phyloP scores from a whole-genome alignment of 192 early-diverging fungal genomes.

The Podila minutissima region DNA sequence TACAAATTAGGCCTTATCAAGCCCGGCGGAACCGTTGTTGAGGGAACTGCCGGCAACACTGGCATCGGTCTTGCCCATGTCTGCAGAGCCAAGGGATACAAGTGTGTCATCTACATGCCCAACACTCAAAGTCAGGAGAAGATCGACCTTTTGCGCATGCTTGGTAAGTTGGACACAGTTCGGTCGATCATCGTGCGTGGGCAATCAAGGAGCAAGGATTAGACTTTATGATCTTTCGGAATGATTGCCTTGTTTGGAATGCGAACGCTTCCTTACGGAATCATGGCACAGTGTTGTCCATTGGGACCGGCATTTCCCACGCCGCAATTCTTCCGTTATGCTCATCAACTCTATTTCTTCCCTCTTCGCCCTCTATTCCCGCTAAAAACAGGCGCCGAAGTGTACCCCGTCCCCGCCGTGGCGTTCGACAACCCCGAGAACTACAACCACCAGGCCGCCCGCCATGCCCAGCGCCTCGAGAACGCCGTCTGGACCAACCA shows the following conservation, averaged over 20 bases:
- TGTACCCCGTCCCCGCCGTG: conserved; percentile 92
- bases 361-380: neutral
- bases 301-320: no score
- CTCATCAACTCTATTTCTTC: neutral
- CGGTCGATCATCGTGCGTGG: neutral
- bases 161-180: conserved; percentile 57
- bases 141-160: conserved; percentile 91
- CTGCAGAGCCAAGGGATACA: conserved; percentile 93
- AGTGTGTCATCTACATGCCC: conserved; percentile 98
- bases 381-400: conserved; percentile 74
- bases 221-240: neutral
- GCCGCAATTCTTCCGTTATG: neutral
- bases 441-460: conserved; percentile 93
- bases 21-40: conserved; percentile 90
- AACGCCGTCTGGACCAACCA: conserved; percentile 98
- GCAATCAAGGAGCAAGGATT: neutral
- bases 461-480: conserved; percentile 77
- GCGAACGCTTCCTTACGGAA: neutral
- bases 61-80: conserved; percentile 97
- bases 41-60: conserved; percentile 92
- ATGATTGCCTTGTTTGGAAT: conserved; percentile 15
- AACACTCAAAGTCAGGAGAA: conserved; percentile 96
- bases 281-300: neutral
- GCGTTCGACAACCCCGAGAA: conserved; percentile 92
- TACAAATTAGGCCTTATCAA: conserved; percentile 71